Conservation (phyloP, 768 basidiomycete genomes). For the Russula brevipes region DNA sequence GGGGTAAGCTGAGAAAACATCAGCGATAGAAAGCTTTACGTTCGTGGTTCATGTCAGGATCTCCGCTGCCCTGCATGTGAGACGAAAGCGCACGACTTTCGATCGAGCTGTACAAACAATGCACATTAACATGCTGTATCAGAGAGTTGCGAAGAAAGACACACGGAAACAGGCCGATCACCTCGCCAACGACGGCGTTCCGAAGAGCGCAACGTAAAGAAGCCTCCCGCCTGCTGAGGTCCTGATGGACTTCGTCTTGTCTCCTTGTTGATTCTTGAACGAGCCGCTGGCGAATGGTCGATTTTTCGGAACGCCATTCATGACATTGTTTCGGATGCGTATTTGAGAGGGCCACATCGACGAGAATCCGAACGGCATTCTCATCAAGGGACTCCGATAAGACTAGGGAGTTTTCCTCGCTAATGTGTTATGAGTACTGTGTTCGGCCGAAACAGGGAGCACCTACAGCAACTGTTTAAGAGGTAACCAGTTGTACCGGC, state of each 20-base stretch:
- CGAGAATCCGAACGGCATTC: background rate
- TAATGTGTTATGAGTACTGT: background rate
- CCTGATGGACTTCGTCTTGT: background rate
- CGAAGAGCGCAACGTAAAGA: background rate
- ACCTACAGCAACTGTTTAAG: slow-evolving; percentile 2
- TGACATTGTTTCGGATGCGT: background rate
- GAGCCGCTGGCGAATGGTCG: background rate
- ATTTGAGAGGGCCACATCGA: background rate
- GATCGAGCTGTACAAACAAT: background rate
- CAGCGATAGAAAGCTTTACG: background rate
- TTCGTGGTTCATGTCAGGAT: background rate
- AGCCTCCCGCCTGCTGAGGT: background rate
- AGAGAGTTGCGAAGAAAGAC: background rate
- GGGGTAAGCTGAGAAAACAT: background rate
- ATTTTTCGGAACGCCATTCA: background rate
- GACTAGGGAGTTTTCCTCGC: background rate
- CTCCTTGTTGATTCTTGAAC: background rate
- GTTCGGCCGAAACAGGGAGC: too few relatives aligned
- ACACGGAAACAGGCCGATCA: slow-evolving; percentile 2
- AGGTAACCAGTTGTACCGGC: background rate
- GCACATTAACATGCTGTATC: background rate
- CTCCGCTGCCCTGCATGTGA: background rate
- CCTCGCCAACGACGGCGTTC: background rate
- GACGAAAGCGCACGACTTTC: background rate
- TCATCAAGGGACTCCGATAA: slow-evolving; percentile 6